Evolutionary conservation across 768 basidiomycete species (phyloP), one percentile per base, ranked within the genome.

Genomic region (Rhizopogon salebrosus): DNA sequence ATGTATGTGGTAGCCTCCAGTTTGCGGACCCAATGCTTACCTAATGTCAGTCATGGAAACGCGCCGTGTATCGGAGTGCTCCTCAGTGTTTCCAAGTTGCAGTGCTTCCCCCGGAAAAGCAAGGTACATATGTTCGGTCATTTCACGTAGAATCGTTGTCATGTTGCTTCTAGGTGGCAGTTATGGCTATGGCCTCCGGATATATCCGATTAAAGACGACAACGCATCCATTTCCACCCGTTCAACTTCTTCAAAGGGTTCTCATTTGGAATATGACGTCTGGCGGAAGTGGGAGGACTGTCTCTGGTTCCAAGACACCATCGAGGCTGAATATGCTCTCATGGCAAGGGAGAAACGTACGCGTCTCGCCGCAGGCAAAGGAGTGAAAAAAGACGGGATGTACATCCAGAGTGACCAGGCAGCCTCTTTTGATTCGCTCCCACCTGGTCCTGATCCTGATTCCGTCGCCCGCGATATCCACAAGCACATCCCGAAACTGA

Each of bases 211-310:
- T 49, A 57, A 59, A 35, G 60, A 57, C 20, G 70, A 71, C 7
- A 65, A 77, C 52, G 62, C 68, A 22, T 65, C 62, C 16, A 38
- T 54, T 23, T 35, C 37, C 22, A 53, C 60, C 4, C 55, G 49
- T 10, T 48, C 58, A 3, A 55, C 54, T 11, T 60, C 69, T 7
- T 75, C 77, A 5, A 51, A 62, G 29, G 61, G 60, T 16, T 70
- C 68, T 1, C 54, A 69, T 41, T 60, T 66, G 8, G 82, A 82
- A 53, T 92, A 92, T 61, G 84, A 86, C 13, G 74, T 92, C 35
- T 89, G 87, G 81, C 75, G 90, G 24, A 73, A 77, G 41, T 92
- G 90, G 90, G 90, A 90, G 53, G 90, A 92, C 60, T 90, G 87
- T 54, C 71, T 92, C 9, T 80, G 75, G 72, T 84, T 91, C 60